phyloP scores from a whole-genome alignment of 208 protist species.

The Wallacemonas rigidus region DNA sequence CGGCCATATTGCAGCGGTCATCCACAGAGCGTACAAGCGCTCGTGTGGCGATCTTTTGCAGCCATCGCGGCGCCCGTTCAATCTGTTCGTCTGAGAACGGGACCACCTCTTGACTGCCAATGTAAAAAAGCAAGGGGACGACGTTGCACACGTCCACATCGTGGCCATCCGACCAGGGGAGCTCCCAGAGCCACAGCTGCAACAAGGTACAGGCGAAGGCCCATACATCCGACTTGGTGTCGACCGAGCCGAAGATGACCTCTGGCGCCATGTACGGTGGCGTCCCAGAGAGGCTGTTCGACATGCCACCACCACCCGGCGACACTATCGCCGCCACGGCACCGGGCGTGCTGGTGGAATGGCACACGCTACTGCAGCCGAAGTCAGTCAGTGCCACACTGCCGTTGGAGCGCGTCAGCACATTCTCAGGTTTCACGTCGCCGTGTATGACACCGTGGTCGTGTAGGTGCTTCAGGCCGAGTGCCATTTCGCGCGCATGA shows the following conservation, averaged over 20 bases:
- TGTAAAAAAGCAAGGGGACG: slow-evolving; percentile 66
- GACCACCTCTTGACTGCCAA: slow-evolving; percentile 43
- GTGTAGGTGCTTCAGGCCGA: slow-evolving; percentile 75
- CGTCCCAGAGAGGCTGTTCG: slow-evolving; percentile 41
- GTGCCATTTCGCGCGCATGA: slow-evolving; percentile 54
- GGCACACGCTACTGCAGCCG: slow-evolving; percentile 55
- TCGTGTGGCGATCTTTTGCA: slow-evolving; percentile 49
- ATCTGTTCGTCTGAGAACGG: slow-evolving; percentile 46
- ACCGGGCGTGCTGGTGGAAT: slow-evolving; percentile 3
- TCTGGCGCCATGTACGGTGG: slow-evolving; percentile 74
- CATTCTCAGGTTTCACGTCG: slow-evolving; percentile 77
- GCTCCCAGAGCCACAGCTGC: slow-evolving; percentile 45
- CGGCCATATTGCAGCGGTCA: slow-evolving; percentile 44
- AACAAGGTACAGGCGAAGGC: slow-evolving; percentile 64
- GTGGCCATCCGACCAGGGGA: slow-evolving; percentile 40
- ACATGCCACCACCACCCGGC: not conserved
- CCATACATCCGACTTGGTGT: slow-evolving; percentile 70
- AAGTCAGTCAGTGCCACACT: slow-evolving; percentile 74
- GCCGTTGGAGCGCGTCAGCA: slow-evolving; percentile 70
- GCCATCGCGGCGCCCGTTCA: slow-evolving; percentile 40
- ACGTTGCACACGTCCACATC: slow-evolving; percentile 31
- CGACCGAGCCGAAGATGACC: slow-evolving; percentile 49
- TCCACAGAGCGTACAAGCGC: slow-evolving; percentile 50
- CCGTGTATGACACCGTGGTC: slow-evolving; percentile 71
- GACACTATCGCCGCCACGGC: slow-evolving; percentile 8